These are phyloP conservation scores for Codiaeum variegatum DNA, from an alignment of 441 rosid genomes.

Conservation along the genomic window DNA sequence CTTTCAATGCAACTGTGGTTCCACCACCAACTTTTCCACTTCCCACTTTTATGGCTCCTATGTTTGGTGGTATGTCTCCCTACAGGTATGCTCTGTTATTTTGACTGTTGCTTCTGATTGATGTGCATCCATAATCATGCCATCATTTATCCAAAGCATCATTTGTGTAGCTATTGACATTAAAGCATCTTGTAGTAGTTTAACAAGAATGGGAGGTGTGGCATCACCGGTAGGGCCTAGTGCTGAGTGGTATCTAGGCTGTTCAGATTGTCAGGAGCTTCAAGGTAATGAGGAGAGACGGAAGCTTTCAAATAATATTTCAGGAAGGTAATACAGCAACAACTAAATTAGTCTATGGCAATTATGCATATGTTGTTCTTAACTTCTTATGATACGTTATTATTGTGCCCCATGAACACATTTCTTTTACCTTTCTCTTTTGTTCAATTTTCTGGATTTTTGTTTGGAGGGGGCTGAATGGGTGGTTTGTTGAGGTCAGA, in stretches of 20 bases:
- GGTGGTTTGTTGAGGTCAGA: background rate
- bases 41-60: slow-evolving; percentile 31
- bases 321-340: slow-evolving; percentile 24
- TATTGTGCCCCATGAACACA: background rate
- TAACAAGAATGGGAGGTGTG: slow-evolving; percentile 29
- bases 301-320: slow-evolving; percentile 26
- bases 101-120: slow-evolving; percentile 6
- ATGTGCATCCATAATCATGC: background rate
- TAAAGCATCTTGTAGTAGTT: slow-evolving; percentile 30
- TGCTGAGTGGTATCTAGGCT: slow-evolving; percentile 19
- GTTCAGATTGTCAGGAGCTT: slow-evolving; percentile 21
- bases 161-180: slow-evolving; percentile 7
- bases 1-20: slow-evolving; percentile 29
- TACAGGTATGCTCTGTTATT: slow-evolving; percentile 30
- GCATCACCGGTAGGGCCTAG: slow-evolving; percentile 18
- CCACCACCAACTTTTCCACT: slow-evolving; percentile 27
- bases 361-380: background rate
- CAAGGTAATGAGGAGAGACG: slow-evolving; percentile 25
- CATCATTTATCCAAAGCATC: background rate
- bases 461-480: no score
- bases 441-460: background rate
- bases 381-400: background rate
- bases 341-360: background rate
- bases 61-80: slow-evolving; percentile 30
- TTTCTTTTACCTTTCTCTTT: background rate